Conservation (phyloP, 2,329 filamentous ascomycete species). For the Fusarium chaquense region DNA sequence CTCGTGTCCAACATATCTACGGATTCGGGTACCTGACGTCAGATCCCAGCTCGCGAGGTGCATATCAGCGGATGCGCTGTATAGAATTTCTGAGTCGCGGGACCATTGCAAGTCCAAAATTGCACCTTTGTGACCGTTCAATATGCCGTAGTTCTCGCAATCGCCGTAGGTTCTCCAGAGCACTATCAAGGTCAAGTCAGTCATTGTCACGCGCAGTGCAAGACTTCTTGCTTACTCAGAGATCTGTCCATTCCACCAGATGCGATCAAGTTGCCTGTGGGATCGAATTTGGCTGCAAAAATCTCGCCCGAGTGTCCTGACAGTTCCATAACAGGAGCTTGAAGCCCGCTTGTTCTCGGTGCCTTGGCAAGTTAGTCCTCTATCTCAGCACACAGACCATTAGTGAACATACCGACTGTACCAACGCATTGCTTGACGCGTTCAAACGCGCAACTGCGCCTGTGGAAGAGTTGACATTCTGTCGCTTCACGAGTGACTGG, state of each 20-base stretch:
- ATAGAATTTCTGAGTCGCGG: slow-evolving; percentile 89
- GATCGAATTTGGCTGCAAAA: slow-evolving; percentile 90
- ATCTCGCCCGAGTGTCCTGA: slow-evolving; percentile 87
- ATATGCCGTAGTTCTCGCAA: slow-evolving; percentile 92
- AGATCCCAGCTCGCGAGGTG: slow-evolving; percentile 95
- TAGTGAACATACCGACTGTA: slow-evolving; percentile 61
- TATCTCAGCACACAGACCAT: fast-evolving
- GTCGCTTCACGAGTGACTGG: slow-evolving; percentile 89
- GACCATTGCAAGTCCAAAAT: slow-evolving; percentile 96
- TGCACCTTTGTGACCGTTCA: slow-evolving; percentile 91
- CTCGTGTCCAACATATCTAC: slow-evolving; percentile 91
- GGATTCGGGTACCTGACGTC: slow-evolving; percentile 90
- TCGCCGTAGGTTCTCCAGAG: slow-evolving; percentile 93
- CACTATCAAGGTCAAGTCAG: slow-evolving; percentile 65
- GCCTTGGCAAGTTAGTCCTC: slow-evolving; percentile 63
- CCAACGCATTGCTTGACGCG: slow-evolving; percentile 61
- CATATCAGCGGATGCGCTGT: slow-evolving; percentile 93
- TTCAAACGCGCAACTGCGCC: slow-evolving; percentile 64
- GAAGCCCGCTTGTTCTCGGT: slow-evolving; percentile 82
- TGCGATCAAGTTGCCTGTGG: slow-evolving; percentile 87
- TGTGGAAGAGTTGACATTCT: slow-evolving; percentile 71
- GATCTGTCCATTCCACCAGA: slow-evolving; percentile 95
- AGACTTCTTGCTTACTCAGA: slow-evolving; percentile 71
- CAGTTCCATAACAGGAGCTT: slow-evolving; percentile 94
- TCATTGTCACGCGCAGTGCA: not conserved